Evolutionary conservation across 164 flowering plant genomes (phyloP), one percentile per base, ranked within the genome.

Genomic region (Stephania japonica): DNA sequence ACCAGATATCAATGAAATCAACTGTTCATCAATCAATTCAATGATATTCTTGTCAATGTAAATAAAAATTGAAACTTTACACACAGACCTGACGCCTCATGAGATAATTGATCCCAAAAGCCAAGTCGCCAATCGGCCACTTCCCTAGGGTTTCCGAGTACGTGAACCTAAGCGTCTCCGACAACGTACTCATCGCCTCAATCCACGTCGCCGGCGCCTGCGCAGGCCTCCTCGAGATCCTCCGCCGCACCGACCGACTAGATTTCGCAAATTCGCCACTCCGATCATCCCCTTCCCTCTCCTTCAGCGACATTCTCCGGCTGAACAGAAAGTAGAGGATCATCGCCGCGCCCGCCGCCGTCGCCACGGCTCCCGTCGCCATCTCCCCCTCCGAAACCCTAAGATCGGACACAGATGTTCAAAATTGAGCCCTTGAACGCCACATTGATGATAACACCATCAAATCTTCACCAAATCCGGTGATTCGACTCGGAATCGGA

Each of bases 91-190:
- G 99, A 72, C 92, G 79, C 49, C 91, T 83, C 83, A 92, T 82
- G n/a, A 88, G 86, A 79, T 87, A 94, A 81, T 90, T 94, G 59
- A 94, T 92, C n/a, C 99, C 99, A 65, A 94, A 94, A 49, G 99
- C 97, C 80, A 94, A 80, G 69, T 94, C 99, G 1, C 91, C 97
- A 62, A 94, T 91, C 65, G 97, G 99, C 97, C 99, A 94, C 80
- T 94, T 92, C 18, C 97, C 98, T 14, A 94, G 73, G n/a, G 99
- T 92, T 77, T 94, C 99, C 53, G 97, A 84, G 73, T 92, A 94
- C 23, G 92, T 91, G 76, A 94, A 94, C 81, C 95, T 81, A 24
- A 94, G 79, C 43, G 97, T 92, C 83, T 94, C 99, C 62, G 97
- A 82, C 71, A 94, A 71, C 42, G 97, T 92, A 6, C 83, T 71